Percentiles rank a stretch among this genome's conserved stretches.
phyloP scores from a whole-genome alignment of 768 basidiomycete genomes.

The Hericium erinaceus region DNA sequence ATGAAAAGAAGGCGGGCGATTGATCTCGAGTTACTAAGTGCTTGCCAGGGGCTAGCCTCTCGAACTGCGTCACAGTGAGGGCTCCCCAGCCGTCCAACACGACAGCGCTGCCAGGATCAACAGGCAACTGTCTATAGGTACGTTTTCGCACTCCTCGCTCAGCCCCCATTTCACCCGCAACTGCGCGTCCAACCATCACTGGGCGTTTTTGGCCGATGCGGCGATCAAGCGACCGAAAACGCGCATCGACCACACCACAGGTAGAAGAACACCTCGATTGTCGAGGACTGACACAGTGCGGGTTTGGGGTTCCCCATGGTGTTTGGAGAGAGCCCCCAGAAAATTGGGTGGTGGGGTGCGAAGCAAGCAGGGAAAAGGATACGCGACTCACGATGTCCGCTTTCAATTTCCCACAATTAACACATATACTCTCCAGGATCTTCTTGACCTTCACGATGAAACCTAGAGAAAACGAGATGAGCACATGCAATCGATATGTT shows the following conservation, averaged over 20 bases:
- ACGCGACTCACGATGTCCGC: slow-evolving; percentile 89
- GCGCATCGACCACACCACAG: slow-evolving; percentile 68
- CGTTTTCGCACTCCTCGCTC: slow-evolving; percentile 89
- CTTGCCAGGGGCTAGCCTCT: slow-evolving; percentile 45
- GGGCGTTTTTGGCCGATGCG: slow-evolving; percentile 62
- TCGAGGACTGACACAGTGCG: slow-evolving; percentile 71
- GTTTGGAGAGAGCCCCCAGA: slow-evolving; percentile 96
- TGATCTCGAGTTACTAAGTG: slow-evolving; percentile 47
- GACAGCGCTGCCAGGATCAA: slow-evolving; percentile 29
- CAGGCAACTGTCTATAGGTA: slow-evolving; percentile 16
- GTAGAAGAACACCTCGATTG: slow-evolving; percentile 78
- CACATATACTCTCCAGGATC: slow-evolving; percentile 97
- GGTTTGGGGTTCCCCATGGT: slow-evolving; percentile 91
- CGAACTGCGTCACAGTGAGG: slow-evolving; percentile 66
- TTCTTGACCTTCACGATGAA: slow-evolving; percentile 99
- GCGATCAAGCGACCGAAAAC: slow-evolving; percentile 95
- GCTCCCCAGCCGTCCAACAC: slow-evolving; percentile 38
- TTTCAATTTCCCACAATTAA: slow-evolving; percentile 97
- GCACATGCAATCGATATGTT: neutral
- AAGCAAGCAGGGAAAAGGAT: slow-evolving; percentile 82
- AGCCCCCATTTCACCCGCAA: slow-evolving; percentile 96
- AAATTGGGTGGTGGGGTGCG: slow-evolving; percentile 89
- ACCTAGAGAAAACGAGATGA: slow-evolving; percentile 33
- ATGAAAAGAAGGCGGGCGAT: slow-evolving; percentile 51
- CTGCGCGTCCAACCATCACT: slow-evolving; percentile 79